These are phyloP conservation scores for Austroboletus eburneus DNA, from an alignment of 768 basidiomycete genomes.

Conservation along the genomic window DNA sequence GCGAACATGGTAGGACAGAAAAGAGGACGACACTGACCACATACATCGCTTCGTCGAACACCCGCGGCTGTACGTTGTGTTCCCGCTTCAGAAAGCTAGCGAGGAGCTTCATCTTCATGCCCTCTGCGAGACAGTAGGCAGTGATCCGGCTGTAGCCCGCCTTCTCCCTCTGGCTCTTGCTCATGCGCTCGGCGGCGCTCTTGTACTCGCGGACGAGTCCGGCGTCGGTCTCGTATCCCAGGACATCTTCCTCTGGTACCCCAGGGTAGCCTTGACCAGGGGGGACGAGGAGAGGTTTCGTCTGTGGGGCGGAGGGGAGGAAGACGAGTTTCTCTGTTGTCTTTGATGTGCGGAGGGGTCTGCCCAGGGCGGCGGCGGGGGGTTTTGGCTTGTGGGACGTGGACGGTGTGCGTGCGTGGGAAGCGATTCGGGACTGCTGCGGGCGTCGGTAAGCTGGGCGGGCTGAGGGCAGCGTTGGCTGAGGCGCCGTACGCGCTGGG, in stretches of 20 bases:
- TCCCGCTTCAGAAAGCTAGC: slow-evolving; percentile 87
- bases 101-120: slow-evolving; percentile 78
- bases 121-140: slow-evolving; percentile 85
- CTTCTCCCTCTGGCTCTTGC: slow-evolving; percentile 75
- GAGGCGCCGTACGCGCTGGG: slow-evolving; percentile 13
- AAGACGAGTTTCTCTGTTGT: slow-evolving; percentile 88
- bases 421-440: slow-evolving; percentile 17
- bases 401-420: slow-evolving; percentile 14
- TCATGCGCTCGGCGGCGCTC: slow-evolving; percentile 86
- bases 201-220: slow-evolving; percentile 69
- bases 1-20: neutral
- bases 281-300: slow-evolving; percentile 51
- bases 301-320: slow-evolving; percentile 87
- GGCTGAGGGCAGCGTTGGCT: slow-evolving; percentile 21
- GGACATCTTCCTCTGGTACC: slow-evolving; percentile 40
- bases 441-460: slow-evolving; percentile 23
- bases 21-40: slow-evolving; percentile 51
- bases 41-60: slow-evolving; percentile 93
- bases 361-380: slow-evolving; percentile 28
- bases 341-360: slow-evolving; percentile 80
- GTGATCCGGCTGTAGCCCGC: slow-evolving; percentile 81
- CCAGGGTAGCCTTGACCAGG: slow-evolving; percentile 13
- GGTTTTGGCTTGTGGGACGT: slow-evolving; percentile 16
- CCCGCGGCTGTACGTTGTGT: slow-evolving; percentile 81
- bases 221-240: slow-evolving; percentile 63